Evolutionary conservation across 2,329 filamentous ascomycete genomes (phyloP), one percentile per base, ranked within the genome.

Genomic region (Ploettnerulaceae sp.): DNA sequence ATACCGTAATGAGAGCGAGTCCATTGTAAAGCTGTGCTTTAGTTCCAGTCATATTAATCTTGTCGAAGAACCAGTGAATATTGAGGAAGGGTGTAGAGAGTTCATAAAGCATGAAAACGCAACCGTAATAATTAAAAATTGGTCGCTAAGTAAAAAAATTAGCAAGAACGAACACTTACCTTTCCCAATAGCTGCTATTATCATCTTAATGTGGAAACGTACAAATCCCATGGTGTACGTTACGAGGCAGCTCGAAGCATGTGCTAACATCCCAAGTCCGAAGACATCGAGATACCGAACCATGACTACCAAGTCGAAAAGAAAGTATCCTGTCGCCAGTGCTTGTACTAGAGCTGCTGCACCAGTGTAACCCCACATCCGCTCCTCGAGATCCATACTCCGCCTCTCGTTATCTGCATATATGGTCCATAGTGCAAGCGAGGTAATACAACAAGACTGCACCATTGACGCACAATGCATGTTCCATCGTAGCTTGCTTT

Each of bases 1-100:
- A 91, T 28, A 77, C 86, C 50, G 71, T 66, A 37, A 90, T 76
- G 3, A 91, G 76, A 42, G 77, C 60, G 50, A 89, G 71, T 54
- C 86, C 86, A 59, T 91, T 91, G 67, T 86, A 81, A n/a, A 89
- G 75, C 68, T 93, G 87, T 18, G 79, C 66, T 48, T 72, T 74
- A 18, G 82, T 80, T 22, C 87, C 87, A 0, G 87, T 91, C 73
- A 88, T 80, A 59, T 78, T 75, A 48, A 90, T 69, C 69, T 93
- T 91, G 67, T 91, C 87, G 68, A 84, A 86, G 69, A 93, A 91
- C 87, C 87, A 93, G 70, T 93, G 87, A 58, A 91, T 76, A 63
- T 93, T 93, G 49, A 91, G 75, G 64, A 91, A 89, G 6, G 86
- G 86, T 2, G 83, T 86, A 12, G 85, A 89, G 20, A 93, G 75